Base-by-base conservation (phyloP, 2,329 filamentous ascomycete genomes). In the Cryphonectria japonica region DNA sequence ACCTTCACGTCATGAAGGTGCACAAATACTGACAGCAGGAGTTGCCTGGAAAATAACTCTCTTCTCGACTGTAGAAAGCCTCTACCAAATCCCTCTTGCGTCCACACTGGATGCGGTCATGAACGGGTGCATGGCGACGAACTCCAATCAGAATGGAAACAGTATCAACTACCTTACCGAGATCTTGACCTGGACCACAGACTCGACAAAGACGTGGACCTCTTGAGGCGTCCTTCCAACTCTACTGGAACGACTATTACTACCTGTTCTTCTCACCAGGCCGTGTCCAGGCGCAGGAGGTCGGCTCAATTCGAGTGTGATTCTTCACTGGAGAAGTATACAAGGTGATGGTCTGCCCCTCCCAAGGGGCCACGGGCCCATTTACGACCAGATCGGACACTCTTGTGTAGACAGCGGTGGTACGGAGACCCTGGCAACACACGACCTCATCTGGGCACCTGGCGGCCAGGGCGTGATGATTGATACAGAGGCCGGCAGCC, bases 181-280 rank as follows among this genome's bases (percentile, higher is more conserved):
- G 61, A 77, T 76, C 72, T 34, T 70, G 65, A 76, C 75, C 0
- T 72, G 68, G 39, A 59, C 39, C 1, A 72, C 43, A 16, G 73
- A 73, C 9, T 72, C 74, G 4, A 22, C 26, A 0, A 26, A 6
- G 34, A 52, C 29, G 29, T 50, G 63, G 67, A 68, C 43, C 41
- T 11, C 75, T 74, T 57, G 90, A 92, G 78, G 89, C 83, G 0
- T 71, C 85, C 1, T 90, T 83, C 73, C 82, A 91, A 75, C 87
- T 86, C 74, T 82, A 87, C 75, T 82, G 87, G 67, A 84, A 82
- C n/a, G 81, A 79, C 32, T 90, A 86, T 76, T 92, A 89, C 77
- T 92, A 91, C 76, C 81, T 92, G 13, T 91, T 92, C 78, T 90
- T 86, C 77, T 88, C 85, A 14, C 82, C 81, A 1, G 90, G 90